Base-by-base conservation (phyloP, 176 grass and related monocot species). In the Zizania latifolia region DNA sequence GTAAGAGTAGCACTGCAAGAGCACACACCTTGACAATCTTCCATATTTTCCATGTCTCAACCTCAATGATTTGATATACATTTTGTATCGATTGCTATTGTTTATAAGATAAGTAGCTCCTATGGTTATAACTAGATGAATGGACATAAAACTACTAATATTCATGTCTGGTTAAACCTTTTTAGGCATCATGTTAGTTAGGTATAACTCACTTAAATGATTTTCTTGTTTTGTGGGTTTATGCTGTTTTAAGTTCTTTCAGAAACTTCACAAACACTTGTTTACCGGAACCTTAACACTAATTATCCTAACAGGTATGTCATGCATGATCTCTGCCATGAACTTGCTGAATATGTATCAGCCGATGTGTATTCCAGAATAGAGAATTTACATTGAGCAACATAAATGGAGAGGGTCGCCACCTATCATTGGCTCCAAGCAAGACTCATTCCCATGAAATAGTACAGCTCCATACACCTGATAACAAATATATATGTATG, bases 241-340 rank as follows among this genome's bases (percentile, higher is more conserved):
- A 50, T 76, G 58, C 43, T 77, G 74, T 37, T 62, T 5, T 53
- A 51, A 50, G 60, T 53, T 51, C 36, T 9, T 65, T 78, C 34
- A 54, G 17, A 78, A 78, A 36, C 31, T 66, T 2, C n/a, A n/a
- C n/a, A n/a, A n/a, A n/a, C n/a, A n/a, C n/a, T n/a, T n/a, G n/a
- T n/a, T n/a, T n/a, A n/a, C n/a, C n/a, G n/a, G n/a, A n/a, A n/a
- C 8, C 4, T 30, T 28, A 54, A 66, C 61, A 36, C 16, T 39
- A 15, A 45, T 45, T 78, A 31, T 65, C 27, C 32, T 15, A 53
- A 27, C 32, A 86, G 58, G 83, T 86, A 68, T 75, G 61, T 32
- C 34, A 68, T 86, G 77, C 77, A 81, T 75, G 84, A 81, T 50
- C 27, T 78, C 12, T 71, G 74, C 63, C 82, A 78, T 48, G 65